These are phyloP conservation scores for Jimgerdemannia flammicorona DNA, from an alignment of 192 early-diverging fungal genomes.

Conservation along the genomic window DNA sequence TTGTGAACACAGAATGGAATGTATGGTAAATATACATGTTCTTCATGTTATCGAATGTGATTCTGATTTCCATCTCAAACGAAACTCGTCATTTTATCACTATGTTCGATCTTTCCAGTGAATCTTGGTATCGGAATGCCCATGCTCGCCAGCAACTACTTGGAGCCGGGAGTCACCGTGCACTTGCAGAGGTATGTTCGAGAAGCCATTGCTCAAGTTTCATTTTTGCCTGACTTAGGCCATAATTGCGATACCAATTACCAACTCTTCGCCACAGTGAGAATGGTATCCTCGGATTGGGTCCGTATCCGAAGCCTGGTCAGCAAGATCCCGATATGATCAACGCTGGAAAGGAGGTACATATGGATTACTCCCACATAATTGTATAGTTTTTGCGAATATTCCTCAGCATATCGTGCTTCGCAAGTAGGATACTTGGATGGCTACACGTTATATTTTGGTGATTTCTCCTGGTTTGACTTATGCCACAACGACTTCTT, in stretches of 20 bases:
- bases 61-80: slow-evolving; percentile 1
- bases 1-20: background rate
- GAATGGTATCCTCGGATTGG: slow-evolving; percentile 77
- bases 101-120: slow-evolving; percentile 13
- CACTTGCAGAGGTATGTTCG: slow-evolving; percentile 51
- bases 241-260: background rate
- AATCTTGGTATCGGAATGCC: slow-evolving; percentile 82
- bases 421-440: background rate
- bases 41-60: background rate
- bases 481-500: background rate
- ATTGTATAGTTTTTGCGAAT: background rate
- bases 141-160: slow-evolving; percentile 72
- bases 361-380: background rate
- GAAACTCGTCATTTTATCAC: background rate
- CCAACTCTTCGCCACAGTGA: slow-evolving; percentile 31
- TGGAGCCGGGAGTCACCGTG: slow-evolving; percentile 63
- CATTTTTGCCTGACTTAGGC: background rate
- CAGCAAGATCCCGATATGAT: slow-evolving; percentile 75
- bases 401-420: too few species aligned
- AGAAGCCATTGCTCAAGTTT: background rate
- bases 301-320: slow-evolving; percentile 69
- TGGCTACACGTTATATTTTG: background rate
- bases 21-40: background rate
- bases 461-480: background rate
- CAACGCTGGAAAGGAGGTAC: slow-evolving; percentile 72